Conservation (phyloP, 805 yeast genomes). For the Ogataea trehalophila region DNA sequence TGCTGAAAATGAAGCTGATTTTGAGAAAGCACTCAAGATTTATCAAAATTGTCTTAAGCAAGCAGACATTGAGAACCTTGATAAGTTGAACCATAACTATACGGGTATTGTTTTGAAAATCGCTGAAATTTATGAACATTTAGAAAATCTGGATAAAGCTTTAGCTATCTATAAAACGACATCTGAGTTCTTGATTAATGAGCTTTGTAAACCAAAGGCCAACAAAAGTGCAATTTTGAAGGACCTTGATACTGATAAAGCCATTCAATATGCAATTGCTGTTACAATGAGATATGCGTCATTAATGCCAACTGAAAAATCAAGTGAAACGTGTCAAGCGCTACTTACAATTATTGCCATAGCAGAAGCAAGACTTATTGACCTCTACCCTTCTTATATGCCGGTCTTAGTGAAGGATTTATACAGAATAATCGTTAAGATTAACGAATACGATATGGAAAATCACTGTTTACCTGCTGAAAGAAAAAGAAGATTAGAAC, state of each 20-base stretch:
- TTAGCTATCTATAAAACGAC: conserved; percentile 21
- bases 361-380: conserved; percentile 22
- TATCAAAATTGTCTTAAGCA: conserved; percentile 68
- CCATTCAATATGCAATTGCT: conserved; percentile 19
- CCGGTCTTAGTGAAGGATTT: conserved; percentile 13
- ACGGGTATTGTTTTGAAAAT: conserved; percentile 82
- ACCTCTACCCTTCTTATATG: conserved; percentile 24
- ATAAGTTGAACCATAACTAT: conserved; percentile 55
- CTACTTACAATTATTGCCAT: conserved; percentile 18
- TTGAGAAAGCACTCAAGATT: conserved; percentile 59
- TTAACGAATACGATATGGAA: too few species aligned
- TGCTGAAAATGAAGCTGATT: conserved; percentile 35
- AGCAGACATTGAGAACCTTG: conserved; percentile 38
- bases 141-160: conserved; percentile 24
- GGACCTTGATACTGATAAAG: background rate
- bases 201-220: conserved; percentile 3
- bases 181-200: conserved; percentile 8
- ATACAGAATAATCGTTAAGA: background rate
- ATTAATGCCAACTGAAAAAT: conserved; percentile 17
- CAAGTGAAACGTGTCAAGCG: conserved; percentile 17
- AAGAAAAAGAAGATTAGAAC: too few species aligned
- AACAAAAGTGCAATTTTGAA: too few species aligned
- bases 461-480: too few species aligned
- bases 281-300: conserved; percentile 21
- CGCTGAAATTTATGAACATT: conserved; percentile 71